Percentiles rank a stretch among this genome's conserved stretches.
Evolutionary conservation across 345 rosid species (phyloP).

Genomic region (Linum tenue): DNA sequence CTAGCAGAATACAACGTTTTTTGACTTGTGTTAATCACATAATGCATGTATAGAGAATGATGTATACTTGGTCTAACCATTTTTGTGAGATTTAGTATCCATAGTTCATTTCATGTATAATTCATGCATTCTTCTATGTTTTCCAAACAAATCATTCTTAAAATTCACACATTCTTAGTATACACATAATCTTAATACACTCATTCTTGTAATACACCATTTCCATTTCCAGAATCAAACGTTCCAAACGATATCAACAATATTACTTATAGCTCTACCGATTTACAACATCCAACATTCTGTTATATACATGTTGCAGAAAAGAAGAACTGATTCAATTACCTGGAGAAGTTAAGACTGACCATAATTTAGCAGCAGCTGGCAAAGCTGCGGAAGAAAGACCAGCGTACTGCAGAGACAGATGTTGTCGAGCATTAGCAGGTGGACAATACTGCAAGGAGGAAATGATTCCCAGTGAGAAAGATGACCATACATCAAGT

Average conservation of each 20-base stretch:
- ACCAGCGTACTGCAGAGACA: slow-evolving; percentile 41
- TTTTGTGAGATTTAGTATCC: too few species aligned
- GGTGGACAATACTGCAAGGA: not conserved
- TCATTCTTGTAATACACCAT: too few species aligned
- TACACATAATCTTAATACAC: too few species aligned
- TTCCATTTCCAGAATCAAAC: too few species aligned
- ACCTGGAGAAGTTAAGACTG: slow-evolving; percentile 57
- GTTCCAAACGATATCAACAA: not conserved
- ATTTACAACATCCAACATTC: not conserved
- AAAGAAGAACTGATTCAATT: slow-evolving; percentile 65
- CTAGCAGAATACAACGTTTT: slow-evolving; percentile 32
- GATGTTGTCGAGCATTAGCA: not conserved
- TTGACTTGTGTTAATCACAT: slow-evolving; percentile 36
- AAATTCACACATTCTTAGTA: too few species aligned
- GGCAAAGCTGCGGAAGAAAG: slow-evolving; percentile 96
- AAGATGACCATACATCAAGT: too few species aligned
- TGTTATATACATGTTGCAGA: slow-evolving; percentile 19
- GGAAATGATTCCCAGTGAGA: too few species aligned
- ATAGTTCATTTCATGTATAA: too few species aligned
- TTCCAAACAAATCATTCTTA: too few species aligned
- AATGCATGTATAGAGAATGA: not conserved
- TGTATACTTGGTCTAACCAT: too few species aligned
- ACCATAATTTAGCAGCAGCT: slow-evolving; percentile 80
- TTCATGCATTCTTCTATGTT: too few species aligned
- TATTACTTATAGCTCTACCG: not conserved